Conservation (phyloP, 2,329 filamentous ascomycete species). For the Alternaria rosae region DNA sequence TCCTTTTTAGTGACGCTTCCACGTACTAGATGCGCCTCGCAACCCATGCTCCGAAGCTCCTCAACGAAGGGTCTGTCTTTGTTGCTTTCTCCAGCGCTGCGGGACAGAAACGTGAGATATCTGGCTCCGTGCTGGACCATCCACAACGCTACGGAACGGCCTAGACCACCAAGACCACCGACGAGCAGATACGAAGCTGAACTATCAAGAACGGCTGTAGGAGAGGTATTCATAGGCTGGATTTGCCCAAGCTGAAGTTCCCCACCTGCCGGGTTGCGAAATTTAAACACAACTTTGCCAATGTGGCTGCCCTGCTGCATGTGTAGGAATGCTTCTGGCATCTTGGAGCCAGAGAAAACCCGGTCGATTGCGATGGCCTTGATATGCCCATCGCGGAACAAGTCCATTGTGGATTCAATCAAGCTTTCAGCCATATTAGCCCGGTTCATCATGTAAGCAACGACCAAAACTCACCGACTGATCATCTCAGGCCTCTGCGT, state of each 20-base stretch:
- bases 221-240: too few species aligned
- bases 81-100: constrained; percentile 10
- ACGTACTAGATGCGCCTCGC: constrained; percentile 13
- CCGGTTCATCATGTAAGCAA: too few species aligned
- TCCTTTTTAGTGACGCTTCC: neutral
- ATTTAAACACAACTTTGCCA: neutral
- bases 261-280: too few species aligned
- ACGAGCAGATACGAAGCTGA: constrained; percentile 29
- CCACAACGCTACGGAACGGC: constrained; percentile 20
- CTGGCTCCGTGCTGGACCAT: constrained; percentile 33
- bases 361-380: too few species aligned
- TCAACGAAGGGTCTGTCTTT: constrained; percentile 9
- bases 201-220: neutral
- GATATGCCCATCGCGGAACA: too few species aligned
- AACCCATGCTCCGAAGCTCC: constrained; percentile 18
- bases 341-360: too few species aligned
- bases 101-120: constrained; percentile 23
- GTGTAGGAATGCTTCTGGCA: neutral
- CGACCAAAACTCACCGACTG: too few species aligned
- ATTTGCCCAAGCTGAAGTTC: too few species aligned
- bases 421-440: neutral
- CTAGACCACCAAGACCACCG: constrained; percentile 36
- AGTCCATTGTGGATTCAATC: too few species aligned
- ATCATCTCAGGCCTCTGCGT: too few species aligned
- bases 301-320: constrained; percentile 4